Evolutionary conservation across 2,329 filamentous ascomycete genomes (phyloP).

Genomic region (Sporothrix variecibatus): DNA sequence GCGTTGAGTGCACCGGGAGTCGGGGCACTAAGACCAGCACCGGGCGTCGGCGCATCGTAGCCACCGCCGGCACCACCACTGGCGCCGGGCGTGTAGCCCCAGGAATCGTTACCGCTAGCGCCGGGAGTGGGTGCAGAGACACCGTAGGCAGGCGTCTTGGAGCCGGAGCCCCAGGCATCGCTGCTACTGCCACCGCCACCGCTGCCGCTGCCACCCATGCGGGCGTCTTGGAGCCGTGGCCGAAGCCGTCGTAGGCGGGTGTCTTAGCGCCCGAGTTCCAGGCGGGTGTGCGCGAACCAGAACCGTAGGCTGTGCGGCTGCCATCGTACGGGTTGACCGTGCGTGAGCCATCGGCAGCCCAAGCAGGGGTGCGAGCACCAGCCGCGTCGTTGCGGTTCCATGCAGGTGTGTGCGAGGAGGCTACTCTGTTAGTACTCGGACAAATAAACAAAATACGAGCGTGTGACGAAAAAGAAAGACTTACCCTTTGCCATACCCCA

Average conservation of each 20-base stretch:
- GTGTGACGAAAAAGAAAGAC: slow-evolving; percentile 37
- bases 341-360: slow-evolving; percentile 64
- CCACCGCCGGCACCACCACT: slow-evolving; percentile 43
- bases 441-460: background rate
- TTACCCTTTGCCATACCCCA: slow-evolving; percentile 69
- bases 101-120: slow-evolving; percentile 41
- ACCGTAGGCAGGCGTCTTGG: slow-evolving; percentile 76
- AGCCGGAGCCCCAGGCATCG: slow-evolving; percentile 46
- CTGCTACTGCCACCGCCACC: slow-evolving; percentile 26
- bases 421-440: slow-evolving; percentile 41
- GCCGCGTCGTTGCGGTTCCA: slow-evolving; percentile 58
- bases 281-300: slow-evolving; percentile 69
- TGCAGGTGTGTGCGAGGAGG: slow-evolving; percentile 62
- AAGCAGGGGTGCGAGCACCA: slow-evolving; percentile 68
- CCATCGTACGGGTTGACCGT: slow-evolving; percentile 73
- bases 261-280: slow-evolving; percentile 80
- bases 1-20: slow-evolving; percentile 66
- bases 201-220: slow-evolving; percentile 50
- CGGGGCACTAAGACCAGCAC: slow-evolving; percentile 58
- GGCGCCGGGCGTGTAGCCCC: slow-evolving; percentile 57
- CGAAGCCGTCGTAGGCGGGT: slow-evolving; percentile 64
- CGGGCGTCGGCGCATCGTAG: slow-evolving; percentile 72
- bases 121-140: slow-evolving; percentile 60
- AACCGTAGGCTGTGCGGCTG: slow-evolving; percentile 75
- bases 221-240: slow-evolving; percentile 67